These are phyloP conservation scores for Ophiorrhiza pumila DNA, from an alignment of 257 asterid species.

Conservation along the genomic window DNA sequence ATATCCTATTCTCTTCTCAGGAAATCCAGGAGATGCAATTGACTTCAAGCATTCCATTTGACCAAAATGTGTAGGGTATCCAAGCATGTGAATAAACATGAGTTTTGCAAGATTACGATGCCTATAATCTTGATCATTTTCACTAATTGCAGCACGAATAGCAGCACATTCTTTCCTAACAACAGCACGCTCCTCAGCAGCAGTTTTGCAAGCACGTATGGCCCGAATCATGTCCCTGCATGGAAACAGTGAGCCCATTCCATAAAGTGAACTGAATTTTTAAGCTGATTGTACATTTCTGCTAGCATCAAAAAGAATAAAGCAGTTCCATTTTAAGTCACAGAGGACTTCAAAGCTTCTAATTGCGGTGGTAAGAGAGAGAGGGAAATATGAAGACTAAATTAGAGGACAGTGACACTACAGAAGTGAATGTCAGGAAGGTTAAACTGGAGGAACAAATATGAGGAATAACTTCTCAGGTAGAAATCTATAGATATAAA, in stretches of 20 bases:
- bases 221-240: slow-evolving; percentile 99
- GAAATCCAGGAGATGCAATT: slow-evolving; percentile 96
- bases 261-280: not conserved
- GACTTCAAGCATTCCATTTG: slow-evolving; percentile 98
- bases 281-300: not conserved
- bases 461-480: too few relatives aligned
- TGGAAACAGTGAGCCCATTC: slow-evolving; percentile 16
- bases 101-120: slow-evolving; percentile 98
- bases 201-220: slow-evolving; percentile 95
- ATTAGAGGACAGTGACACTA: not conserved
- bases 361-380: not conserved
- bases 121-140: slow-evolving; percentile 80
- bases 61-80: slow-evolving; percentile 98
- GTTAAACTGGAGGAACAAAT: too few relatives aligned
- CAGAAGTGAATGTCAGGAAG: not conserved
- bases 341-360: not conserved
- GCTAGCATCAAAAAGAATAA: not conserved
- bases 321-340: not conserved
- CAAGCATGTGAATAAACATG: slow-evolving; percentile 99
- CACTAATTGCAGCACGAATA: slow-evolving; percentile 91
- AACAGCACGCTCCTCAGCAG: slow-evolving; percentile 98
- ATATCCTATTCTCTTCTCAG: slow-evolving; percentile 98
- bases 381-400: not conserved
- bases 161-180: slow-evolving; percentile 98
- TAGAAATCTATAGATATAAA: too few relatives aligned